These are phyloP conservation scores for Tetratostichococcus sp. DNA, from an alignment of 139 green algal species.

Conservation along the genomic window DNA sequence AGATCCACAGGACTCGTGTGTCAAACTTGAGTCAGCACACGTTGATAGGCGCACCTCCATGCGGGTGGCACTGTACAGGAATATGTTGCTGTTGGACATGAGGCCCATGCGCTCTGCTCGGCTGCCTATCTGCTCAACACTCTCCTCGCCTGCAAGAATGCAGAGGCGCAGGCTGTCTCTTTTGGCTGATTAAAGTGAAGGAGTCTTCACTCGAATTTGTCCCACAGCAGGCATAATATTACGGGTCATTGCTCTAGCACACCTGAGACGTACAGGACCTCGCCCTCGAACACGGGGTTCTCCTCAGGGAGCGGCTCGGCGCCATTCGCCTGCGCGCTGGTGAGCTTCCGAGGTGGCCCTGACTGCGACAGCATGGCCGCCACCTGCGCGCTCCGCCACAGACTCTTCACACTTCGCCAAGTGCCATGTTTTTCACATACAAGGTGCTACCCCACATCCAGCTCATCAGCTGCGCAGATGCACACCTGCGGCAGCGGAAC, in stretches of 20 bases:
- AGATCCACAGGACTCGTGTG: no score
- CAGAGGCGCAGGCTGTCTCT: no score
- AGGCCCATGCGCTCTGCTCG: constrained; percentile 69
- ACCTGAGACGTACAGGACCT: constrained; percentile 77
- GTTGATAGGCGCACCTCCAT: constrained; percentile 16
- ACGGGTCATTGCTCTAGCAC: no score
- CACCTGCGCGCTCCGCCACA: background rate
- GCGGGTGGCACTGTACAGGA: constrained; percentile 41
- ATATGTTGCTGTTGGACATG: constrained; percentile 19
- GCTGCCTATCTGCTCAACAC: constrained; percentile 53
- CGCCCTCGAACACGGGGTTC: background rate
- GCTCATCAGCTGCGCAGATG: no score
- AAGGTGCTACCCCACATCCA: no score
- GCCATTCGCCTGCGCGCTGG: background rate
- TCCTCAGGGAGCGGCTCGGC: background rate
- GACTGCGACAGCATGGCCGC: background rate
- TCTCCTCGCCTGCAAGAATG: background rate
- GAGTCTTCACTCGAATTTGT: no score
- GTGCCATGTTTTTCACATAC: no score
- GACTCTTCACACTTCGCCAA: no score
- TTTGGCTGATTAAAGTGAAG: no score
- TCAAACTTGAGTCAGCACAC: background rate
- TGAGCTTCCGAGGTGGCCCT: background rate
- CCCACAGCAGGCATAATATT: no score
- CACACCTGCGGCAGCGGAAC: no score